Base-by-base conservation (phyloP, 306 rosid genomes). In the Arachis hypogaea region DNA sequence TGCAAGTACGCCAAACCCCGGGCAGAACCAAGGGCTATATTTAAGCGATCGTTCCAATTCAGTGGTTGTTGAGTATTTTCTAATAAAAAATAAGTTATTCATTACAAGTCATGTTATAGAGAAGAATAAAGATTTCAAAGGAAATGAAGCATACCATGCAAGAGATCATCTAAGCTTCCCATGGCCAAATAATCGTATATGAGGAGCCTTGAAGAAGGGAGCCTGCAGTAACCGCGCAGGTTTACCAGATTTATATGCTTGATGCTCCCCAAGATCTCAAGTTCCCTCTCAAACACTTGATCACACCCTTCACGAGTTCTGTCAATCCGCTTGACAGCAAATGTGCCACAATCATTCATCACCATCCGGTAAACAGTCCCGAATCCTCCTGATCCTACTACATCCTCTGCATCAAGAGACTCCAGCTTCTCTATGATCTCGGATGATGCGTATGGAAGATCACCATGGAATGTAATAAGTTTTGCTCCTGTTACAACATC, bases 331-430 rank as follows among this genome's bases (percentile, higher is more conserved):
- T 95, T 95, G 66, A 95, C 98, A 42, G 99, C 99, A 82, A 92
- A 95, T 28, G 90, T 82, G 60, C 93, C 93, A 12, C 92, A 74
- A 73, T 95, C 98, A 76, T 88, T 92, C 98, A 95, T 95, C 55
- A 90, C 92, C 99, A 92, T 95, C 46, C 93, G 85, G 75, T 90
- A 92, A 49, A 95, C 99, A 9, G 96, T 92, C 43, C 97, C 99
- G 49, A 85, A 85, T 42, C 97, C 99, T 46, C 99, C 99, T 0
- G 98, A 90, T 6, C 99, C 99, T 49, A 95, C 88, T 58, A 90
- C 62, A 81, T 90, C 82, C 71, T 85, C 90, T 74, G 90, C 92
- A 49, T 88, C 91, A 9, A 95, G 92, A 38, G 93, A 77, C 81
- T 92, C 98, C 69, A 95, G 75, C 86, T 95, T 95, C 59, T 95